Percentiles rank a stretch among this genome's conserved stretches.
Conservation (phyloP, 345 rosid genomes). For the Anastatica hierochuntica region DNA sequence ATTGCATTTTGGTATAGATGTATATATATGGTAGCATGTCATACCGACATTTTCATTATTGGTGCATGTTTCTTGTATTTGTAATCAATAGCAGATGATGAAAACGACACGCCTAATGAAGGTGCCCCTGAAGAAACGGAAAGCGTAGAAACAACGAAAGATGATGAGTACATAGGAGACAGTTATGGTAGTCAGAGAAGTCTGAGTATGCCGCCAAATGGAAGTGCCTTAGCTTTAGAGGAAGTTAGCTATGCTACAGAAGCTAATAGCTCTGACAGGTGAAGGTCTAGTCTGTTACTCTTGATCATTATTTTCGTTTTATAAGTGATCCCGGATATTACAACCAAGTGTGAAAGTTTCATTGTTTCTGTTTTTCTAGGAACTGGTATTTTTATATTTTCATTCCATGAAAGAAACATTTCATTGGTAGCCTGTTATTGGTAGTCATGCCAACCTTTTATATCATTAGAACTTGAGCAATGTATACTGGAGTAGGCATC, state of each 20-base stretch:
- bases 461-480: no score
- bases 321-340: background rate
- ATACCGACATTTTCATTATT: background rate
- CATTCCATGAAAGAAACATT: no score
- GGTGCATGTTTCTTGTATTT: constrained; percentile 2
- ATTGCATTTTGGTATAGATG: background rate
- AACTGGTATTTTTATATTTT: no score
- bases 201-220: constrained; percentile 27
- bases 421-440: no score
- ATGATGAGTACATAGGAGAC: constrained; percentile 21
- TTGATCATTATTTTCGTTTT: background rate
- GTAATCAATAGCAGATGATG: constrained; percentile 34
- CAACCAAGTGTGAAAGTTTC: no score
- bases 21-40: background rate
- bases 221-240: constrained; percentile 25
- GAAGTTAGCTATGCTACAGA: constrained; percentile 24
- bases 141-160: constrained; percentile 19
- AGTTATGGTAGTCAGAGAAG: constrained; percentile 12
- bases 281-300: constrained; percentile 18
- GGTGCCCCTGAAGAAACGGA: constrained; percentile 22
- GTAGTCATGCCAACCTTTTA: no score
- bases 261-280: constrained; percentile 34
- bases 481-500: no score
- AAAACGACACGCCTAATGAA: constrained; percentile 19
- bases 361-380: no score